Evolutionary conservation across 1,284 basidiomycete species (phyloP).

Genomic region (Neolentinus lepideus): DNA sequence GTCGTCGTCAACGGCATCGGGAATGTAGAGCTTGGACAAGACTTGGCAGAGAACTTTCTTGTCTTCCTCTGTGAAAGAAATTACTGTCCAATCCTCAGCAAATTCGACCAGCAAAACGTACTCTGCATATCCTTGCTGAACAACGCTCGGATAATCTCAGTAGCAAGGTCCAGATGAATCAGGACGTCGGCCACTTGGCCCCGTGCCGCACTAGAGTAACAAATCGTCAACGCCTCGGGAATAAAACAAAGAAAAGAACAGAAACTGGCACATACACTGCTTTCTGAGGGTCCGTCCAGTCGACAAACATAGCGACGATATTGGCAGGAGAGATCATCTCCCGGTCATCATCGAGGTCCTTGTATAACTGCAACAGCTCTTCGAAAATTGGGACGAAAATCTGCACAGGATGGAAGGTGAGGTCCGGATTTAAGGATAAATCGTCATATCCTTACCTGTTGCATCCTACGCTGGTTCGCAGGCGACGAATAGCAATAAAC

Average conservation of each 20-base stretch:
- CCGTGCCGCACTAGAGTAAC: conserved; percentile 26
- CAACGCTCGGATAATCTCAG: conserved; percentile 63
- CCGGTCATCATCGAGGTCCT: conserved; percentile 69
- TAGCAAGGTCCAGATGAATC: conserved; percentile 76
- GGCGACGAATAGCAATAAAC: conserved; percentile 87
- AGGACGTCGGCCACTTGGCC: conserved; percentile 35
- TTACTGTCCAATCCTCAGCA: not conserved
- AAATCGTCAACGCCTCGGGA: conserved; percentile 7
- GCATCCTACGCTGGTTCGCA: conserved; percentile 75
- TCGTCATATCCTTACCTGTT: too few species aligned
- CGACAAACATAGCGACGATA: conserved; percentile 79
- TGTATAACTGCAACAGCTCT: conserved; percentile 61
- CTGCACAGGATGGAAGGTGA: conserved; percentile 29
- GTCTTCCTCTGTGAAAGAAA: conserved; percentile 51
- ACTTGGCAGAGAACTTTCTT: conserved; percentile 79
- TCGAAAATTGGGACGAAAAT: conserved; percentile 76
- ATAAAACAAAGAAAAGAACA: conserved; percentile 13
- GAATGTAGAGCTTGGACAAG: conserved; percentile 73
- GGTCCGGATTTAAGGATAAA: not conserved
- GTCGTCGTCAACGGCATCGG: conserved; percentile 55
- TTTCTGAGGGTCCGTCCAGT: conserved; percentile 92
- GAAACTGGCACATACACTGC: conserved; percentile 46
- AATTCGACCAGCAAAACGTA: conserved; percentile 15
- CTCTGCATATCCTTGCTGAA: conserved; percentile 42
- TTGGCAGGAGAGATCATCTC: conserved; percentile 79